Conservation (phyloP, 1,284 basidiomycete species). For the Ustilago crameri region DNA sequence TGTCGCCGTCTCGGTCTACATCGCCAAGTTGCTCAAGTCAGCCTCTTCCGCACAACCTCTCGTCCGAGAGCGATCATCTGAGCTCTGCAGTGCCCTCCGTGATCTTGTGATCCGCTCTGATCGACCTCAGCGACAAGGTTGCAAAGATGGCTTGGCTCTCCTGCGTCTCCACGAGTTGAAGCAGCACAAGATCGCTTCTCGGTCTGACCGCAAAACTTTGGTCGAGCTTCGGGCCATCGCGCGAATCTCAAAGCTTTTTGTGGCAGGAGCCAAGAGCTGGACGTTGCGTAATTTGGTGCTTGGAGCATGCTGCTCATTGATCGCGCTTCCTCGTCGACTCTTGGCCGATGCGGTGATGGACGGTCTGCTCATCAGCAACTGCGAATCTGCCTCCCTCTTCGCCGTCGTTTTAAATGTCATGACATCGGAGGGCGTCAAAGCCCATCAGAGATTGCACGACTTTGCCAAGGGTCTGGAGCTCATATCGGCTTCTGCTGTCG, state of each 20-base stretch:
- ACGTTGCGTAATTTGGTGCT: conserved; percentile 42
- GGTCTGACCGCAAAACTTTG: conserved; percentile 24
- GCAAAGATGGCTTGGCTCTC: conserved; percentile 39
- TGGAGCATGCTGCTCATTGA: conserved; percentile 29
- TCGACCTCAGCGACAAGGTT: conserved; percentile 4
- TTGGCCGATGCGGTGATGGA: conserved; percentile 19
- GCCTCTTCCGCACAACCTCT: conserved; percentile 26
- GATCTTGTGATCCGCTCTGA: conserved; percentile 18
- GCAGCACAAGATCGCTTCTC: conserved; percentile 28
- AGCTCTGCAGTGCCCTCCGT: conserved; percentile 20
- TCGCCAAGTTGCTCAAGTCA: conserved; percentile 34
- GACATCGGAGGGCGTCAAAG: conserved; percentile 26
- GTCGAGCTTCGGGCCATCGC: conserved; percentile 39
- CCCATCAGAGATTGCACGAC: conserved; percentile 27
- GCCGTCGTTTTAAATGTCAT: conserved; percentile 10
- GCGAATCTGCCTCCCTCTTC: conserved; percentile 17
- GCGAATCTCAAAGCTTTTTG: conserved; percentile 37
- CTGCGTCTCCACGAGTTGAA: conserved; percentile 35
- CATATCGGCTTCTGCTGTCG: conserved; percentile 12
- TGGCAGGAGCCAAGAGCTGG: conserved; percentile 21
- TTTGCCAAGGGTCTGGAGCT: conserved; percentile 42
- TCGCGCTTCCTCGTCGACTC: conserved; percentile 36
- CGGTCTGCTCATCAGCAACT: conserved; percentile 18
- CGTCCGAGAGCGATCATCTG: conserved; percentile 24
- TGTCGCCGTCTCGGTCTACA: conserved; percentile 31